Evolutionary conservation across 2,329 filamentous ascomycete species (phyloP).

Genomic region (Exutisphaerella laricina): DNA sequence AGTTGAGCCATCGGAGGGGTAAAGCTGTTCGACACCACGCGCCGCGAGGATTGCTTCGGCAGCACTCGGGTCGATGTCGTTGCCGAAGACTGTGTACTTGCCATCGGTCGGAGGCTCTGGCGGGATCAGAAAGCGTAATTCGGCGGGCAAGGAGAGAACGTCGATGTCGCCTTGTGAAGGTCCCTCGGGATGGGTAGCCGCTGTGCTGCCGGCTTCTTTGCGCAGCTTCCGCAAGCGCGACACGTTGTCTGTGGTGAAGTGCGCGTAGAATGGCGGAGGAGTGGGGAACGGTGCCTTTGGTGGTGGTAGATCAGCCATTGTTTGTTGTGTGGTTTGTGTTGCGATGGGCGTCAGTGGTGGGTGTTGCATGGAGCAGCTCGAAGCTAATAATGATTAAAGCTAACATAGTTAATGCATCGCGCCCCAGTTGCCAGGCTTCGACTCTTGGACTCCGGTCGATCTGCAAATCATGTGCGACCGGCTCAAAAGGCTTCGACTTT

Average conservation of each 20-base stretch:
- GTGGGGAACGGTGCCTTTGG: constrained; percentile 64
- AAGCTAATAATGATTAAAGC: background rate
- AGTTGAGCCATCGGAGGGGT: constrained; percentile 44
- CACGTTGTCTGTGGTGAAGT: constrained; percentile 74
- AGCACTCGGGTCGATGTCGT: constrained; percentile 56
- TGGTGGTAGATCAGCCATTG: background rate
- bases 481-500: too few relatives aligned
- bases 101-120: constrained; percentile 66
- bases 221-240: constrained; percentile 45
- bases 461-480: too few relatives aligned
- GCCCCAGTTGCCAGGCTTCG: too few relatives aligned
- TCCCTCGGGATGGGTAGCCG: constrained; percentile 16
- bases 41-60: constrained; percentile 63
- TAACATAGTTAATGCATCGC: too few relatives aligned
- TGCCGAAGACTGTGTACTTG: constrained; percentile 70
- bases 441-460: too few relatives aligned
- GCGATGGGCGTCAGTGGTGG: background rate
- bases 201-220: constrained; percentile 21
- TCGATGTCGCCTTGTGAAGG: constrained; percentile 26
- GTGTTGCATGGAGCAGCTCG: background rate
- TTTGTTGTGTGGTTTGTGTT: background rate
- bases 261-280: constrained; percentile 83
- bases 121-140: constrained; percentile 73
- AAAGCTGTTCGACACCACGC: constrained; percentile 66
- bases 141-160: constrained; percentile 55